Evolutionary conservation across 345 rosid species (phyloP).

Genomic region (Lepidium aucheri): DNA sequence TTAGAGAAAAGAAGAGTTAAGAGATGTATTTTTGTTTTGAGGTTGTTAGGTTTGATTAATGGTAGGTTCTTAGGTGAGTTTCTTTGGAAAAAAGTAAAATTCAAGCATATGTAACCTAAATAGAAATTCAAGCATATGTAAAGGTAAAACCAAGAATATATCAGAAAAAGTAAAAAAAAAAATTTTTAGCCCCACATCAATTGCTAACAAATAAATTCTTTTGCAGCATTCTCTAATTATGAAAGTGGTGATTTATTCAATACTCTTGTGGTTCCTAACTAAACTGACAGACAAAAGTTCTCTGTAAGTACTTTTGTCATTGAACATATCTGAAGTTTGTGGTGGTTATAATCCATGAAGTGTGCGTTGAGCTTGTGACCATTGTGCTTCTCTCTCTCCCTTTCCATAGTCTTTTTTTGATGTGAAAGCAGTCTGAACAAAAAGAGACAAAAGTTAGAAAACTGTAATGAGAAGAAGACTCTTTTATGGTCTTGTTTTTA

Average conservation of each 20-base stretch:
- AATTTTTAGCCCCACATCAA: conserved; percentile 20
- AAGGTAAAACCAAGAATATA: conserved; percentile 14
- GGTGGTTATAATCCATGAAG: conserved; percentile 68
- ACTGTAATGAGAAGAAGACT: not conserved
- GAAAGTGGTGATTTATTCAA: conserved; percentile 14
- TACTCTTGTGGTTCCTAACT: conserved; percentile 26
- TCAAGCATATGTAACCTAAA: too few species aligned
- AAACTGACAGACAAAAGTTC: conserved; percentile 38
- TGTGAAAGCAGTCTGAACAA: conserved; percentile 81
- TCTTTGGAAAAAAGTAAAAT: too few species aligned
- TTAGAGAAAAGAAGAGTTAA: too few species aligned
- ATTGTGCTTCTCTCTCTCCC: conserved; percentile 80
- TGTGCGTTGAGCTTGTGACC: conserved; percentile 88
- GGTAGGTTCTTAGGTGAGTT: too few species aligned
- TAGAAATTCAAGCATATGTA: too few species aligned
- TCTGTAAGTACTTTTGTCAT: conserved; percentile 50
- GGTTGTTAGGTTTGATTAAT: too few species aligned
- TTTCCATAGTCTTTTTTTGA: conserved; percentile 80
- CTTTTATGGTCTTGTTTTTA: not conserved
- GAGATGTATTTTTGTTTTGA: too few species aligned
- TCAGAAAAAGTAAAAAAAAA: not conserved
- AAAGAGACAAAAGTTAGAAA: conserved; percentile 5
- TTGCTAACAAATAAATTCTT: conserved; percentile 16
- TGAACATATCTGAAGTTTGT: conserved; percentile 35
- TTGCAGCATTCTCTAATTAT: conserved; percentile 6